phyloP scores from a whole-genome alignment of 306 rosid genomes.

The Lotus japonicus region DNA sequence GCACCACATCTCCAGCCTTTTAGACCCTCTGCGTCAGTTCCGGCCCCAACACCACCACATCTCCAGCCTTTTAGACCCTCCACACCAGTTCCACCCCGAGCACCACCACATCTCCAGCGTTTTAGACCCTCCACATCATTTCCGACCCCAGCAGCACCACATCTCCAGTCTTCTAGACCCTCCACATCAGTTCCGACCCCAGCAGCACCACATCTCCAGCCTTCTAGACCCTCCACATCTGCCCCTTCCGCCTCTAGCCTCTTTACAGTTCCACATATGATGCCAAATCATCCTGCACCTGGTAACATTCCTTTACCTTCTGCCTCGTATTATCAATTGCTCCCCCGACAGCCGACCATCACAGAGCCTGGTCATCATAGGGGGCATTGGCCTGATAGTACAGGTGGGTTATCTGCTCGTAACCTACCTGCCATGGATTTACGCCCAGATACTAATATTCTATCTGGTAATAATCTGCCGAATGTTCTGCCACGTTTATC shows the following conservation, averaged over 20 bases:
- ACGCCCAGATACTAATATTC: conserved; percentile 17
- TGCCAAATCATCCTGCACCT: conserved; percentile 36
- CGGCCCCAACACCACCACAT: conserved; percentile 59
- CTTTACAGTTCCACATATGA: conserved; percentile 15
- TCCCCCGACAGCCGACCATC: conserved; percentile 15
- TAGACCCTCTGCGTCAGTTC: too few relatives aligned
- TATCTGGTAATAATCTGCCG: conserved; percentile 26
- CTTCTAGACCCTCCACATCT: too few relatives aligned
- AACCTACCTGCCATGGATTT: conserved; percentile 32
- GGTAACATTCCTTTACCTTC: conserved; percentile 21
- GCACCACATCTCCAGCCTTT: conserved; percentile 66
- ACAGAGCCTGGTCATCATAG: conserved; percentile 23
- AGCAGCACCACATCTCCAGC: conserved; percentile 75
- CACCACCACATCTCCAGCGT: too few relatives aligned
- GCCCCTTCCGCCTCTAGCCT: not conserved
- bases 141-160: conserved; percentile 34
- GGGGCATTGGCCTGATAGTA: conserved; percentile 18
- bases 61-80: conserved; percentile 26
- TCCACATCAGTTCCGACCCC: conserved; percentile 23
- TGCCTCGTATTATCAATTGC: conserved; percentile 12
- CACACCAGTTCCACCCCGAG: not conserved
- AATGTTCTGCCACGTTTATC: conserved; percentile 11
- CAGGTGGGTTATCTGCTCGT: conserved; percentile 15
- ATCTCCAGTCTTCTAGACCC: conserved; percentile 51
- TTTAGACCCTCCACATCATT: too few relatives aligned